These are phyloP conservation scores for Logfia minima DNA, from an alignment of 129 eudicot species.

Conservation along the genomic window DNA sequence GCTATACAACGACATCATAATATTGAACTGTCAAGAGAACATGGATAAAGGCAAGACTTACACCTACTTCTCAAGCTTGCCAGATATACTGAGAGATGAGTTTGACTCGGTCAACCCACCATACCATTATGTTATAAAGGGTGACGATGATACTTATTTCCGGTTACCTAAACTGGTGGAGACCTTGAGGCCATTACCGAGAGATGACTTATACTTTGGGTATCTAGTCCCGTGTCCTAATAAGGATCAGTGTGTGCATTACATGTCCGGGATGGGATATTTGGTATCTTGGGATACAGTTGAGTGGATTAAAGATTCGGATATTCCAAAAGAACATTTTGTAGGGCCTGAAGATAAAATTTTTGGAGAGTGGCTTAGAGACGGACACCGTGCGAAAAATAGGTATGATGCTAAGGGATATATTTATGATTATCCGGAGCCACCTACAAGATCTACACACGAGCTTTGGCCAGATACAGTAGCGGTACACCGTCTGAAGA, in stretches of 20 bases:
- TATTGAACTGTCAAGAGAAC: conserved; percentile 73
- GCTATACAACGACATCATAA: conserved; percentile 74
- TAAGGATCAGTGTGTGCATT: conserved; percentile 81
- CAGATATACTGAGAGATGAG: conserved; percentile 46
- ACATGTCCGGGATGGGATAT: conserved; percentile 97
- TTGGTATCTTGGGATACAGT: conserved; percentile 82
- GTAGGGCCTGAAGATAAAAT: conserved; percentile 75
- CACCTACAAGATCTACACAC: conserved; percentile 69
- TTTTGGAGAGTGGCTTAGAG: conserved; percentile 73
- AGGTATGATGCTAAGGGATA: conserved; percentile 86
- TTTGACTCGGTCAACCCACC: conserved; percentile 50
- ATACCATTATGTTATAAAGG: conserved; percentile 78
- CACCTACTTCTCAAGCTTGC: conserved; percentile 78
- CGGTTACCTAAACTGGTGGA: conserved; percentile 58
- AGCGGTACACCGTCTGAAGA: conserved; percentile 85
- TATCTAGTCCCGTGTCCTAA: conserved; percentile 84
- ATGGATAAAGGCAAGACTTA: conserved; percentile 92
- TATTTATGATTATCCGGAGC: conserved; percentile 88
- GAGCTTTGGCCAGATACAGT: conserved; percentile 91
- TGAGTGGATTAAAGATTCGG: conserved; percentile 68
- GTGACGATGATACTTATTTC: conserved; percentile 73
- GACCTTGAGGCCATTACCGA: conserved; percentile 62
- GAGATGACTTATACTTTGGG: conserved; percentile 79
- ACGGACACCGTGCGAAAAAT: conserved; percentile 61
- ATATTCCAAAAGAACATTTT: conserved; percentile 53